A percentile compares a stretch with the other conserved stretches of the same genome.
phyloP scores from a whole-genome alignment of 208 protist genomes.

The Phytomonas francai region DNA sequence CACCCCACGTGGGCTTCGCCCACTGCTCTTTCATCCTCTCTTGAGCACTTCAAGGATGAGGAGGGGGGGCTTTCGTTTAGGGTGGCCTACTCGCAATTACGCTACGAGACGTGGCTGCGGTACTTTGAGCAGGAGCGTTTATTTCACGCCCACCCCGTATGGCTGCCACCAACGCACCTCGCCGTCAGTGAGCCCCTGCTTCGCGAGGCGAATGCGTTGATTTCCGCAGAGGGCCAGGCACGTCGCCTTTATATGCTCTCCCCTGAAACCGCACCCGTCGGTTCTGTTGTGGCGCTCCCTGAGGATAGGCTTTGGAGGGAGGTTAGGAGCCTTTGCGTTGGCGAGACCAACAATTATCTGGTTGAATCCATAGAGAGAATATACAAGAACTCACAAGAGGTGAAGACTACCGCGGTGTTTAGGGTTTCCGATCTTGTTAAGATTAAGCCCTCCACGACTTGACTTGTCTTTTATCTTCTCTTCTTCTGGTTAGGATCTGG shows the following conservation, averaged over 20 bases:
- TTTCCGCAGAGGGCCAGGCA: constrained; percentile 52
- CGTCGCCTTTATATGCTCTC: constrained; percentile 39
- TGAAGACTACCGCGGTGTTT: constrained; percentile 16
- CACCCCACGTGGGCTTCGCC: not conserved
- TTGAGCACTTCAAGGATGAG: not conserved
- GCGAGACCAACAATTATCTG: constrained; percentile 41
- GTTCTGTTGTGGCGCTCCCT: constrained; percentile 35
- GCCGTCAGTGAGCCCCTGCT: constrained; percentile 24
- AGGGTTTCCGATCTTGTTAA: not conserved
- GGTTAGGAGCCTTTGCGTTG: constrained; percentile 13
- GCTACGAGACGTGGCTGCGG: constrained; percentile 49
- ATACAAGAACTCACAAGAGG: constrained; percentile 5
- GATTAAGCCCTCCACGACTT: not conserved
- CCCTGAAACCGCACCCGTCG: constrained; percentile 28
- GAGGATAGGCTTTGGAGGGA: constrained; percentile 12
- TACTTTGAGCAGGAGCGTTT: constrained; percentile 54
- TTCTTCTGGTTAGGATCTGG: not conserved
- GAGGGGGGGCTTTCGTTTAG: not conserved
- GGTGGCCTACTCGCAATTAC: constrained; percentile 34
- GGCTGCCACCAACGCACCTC: constrained; percentile 22
- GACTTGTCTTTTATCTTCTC: not conserved
- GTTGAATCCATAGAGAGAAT: constrained; percentile 26
- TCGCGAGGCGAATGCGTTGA: constrained; percentile 20
- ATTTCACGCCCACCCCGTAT: constrained; percentile 29
- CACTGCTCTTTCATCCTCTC: not conserved